Evolutionary conservation across 805 yeast species (phyloP).

Genomic region (Blastobotrys peoriensis): DNA sequence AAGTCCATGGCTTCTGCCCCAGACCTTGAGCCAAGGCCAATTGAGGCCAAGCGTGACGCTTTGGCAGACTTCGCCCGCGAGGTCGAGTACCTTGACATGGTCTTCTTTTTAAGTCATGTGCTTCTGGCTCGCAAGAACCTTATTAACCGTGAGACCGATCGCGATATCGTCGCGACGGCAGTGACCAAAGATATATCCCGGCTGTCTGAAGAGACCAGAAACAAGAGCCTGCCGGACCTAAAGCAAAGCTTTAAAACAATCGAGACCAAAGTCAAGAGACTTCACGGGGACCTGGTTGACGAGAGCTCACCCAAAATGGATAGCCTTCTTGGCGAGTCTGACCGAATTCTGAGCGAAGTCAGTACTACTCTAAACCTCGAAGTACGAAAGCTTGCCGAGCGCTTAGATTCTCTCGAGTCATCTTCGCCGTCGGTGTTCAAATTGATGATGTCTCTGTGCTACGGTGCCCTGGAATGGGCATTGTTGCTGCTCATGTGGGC

Average conservation of each 20-base stretch:
- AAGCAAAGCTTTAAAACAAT: constrained; percentile 1
- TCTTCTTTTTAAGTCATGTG: constrained; percentile 12
- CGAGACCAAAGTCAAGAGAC: constrained; percentile 13
- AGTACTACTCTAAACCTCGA: constrained; percentile 23
- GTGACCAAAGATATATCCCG: constrained; percentile 12
- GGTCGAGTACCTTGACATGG: constrained; percentile 15
- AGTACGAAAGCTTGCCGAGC: constrained; percentile 18
- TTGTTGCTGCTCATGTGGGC: constrained; percentile 23
- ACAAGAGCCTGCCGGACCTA: constrained; percentile 7
- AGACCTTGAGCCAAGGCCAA: no score
- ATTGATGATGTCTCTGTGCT: constrained; percentile 18
- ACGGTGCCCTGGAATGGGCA: constrained; percentile 20
- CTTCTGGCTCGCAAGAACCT: constrained; percentile 5
- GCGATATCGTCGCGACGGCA: constrained; percentile 1
- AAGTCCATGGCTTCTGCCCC: background rate
- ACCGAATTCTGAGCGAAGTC: constrained; percentile 22
- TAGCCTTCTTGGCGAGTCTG: constrained; percentile 21
- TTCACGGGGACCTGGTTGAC: constrained; percentile 16
- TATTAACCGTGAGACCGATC: background rate
- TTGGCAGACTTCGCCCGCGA: constrained; percentile 8
- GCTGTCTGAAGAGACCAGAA: constrained; percentile 7
- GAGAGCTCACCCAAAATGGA: constrained; percentile 19
- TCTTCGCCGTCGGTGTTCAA: constrained; percentile 12
- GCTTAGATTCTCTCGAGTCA: constrained; percentile 19
- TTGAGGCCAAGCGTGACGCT: constrained; percentile 4